Evolutionary conservation across 2,329 filamentous ascomycete genomes (phyloP).

Genomic region (Kalaharituber pfeilii): DNA sequence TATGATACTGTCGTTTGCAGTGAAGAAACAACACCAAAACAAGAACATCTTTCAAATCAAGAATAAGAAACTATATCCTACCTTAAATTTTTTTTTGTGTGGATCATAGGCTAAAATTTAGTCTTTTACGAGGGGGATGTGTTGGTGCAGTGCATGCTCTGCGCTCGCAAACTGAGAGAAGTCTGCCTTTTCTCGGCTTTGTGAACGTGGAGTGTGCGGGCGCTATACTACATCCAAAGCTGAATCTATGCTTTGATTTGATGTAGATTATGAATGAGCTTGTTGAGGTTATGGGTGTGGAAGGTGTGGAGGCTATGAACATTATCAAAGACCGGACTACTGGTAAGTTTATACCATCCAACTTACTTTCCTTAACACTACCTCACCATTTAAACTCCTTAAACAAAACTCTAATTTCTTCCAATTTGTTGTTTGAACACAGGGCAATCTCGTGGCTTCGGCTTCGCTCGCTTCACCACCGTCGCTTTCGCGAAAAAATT

Average conservation of each 20-base stretch:
- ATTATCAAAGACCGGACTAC: conserved; percentile 42
- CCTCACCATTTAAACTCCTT: conserved; percentile 2
- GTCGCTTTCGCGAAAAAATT: conserved; percentile 36
- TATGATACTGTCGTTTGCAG: not conserved
- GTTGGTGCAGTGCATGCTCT: too few species aligned
- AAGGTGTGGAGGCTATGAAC: conserved; percentile 39
- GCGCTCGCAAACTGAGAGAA: too few species aligned
- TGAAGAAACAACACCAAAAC: too few species aligned
- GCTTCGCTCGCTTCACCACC: conserved; percentile 38
- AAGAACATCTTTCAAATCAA: too few species aligned
- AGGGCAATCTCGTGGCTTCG: conserved; percentile 40
- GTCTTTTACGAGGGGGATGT: conserved; percentile 21
- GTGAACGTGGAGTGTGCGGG: too few species aligned
- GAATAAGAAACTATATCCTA: conserved; percentile 13
- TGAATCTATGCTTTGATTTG: not conserved
- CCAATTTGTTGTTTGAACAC: conserved; percentile 19
- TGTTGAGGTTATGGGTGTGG: conserved; percentile 34
- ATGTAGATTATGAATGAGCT: conserved; percentile 39
- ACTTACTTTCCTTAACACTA: conserved; percentile 6
- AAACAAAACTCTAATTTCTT: conserved; percentile 4
- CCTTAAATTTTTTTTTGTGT: conserved; percentile 18
- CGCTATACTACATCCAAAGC: not conserved
- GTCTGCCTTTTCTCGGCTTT: too few species aligned
- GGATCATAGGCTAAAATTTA: conserved; percentile 19
- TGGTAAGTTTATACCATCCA: conserved; percentile 29